Evolutionary conservation across 495 filamentous ascomycete species (phyloP).

Genomic region (Neurospora intermedia): DNA sequence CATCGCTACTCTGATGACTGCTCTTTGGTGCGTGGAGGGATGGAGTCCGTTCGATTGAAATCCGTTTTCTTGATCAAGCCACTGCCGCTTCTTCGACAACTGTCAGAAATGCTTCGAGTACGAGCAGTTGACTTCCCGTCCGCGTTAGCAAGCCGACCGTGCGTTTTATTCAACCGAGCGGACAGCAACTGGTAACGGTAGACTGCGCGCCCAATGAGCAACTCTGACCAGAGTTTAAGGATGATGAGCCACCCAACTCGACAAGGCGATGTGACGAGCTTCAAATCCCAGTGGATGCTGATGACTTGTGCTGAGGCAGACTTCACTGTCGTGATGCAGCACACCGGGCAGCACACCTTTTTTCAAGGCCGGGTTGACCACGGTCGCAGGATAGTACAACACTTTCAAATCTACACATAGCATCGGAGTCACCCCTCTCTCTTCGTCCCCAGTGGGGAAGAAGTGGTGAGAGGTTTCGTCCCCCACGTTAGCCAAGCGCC

Average conservation of each 20-base stretch:
- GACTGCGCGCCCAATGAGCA: neutral
- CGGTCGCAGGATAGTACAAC: neutral
- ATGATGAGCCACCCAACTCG: neutral
- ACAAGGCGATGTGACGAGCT: neutral
- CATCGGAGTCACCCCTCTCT: neutral
- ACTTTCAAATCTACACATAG: neutral
- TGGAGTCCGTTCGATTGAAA: neutral
- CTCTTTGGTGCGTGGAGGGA: neutral
- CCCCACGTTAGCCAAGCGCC: neutral
- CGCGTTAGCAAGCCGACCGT: neutral
- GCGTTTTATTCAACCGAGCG: neutral
- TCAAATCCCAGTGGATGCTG: neutral
- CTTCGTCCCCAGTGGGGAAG: neutral
- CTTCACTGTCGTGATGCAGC: neutral
- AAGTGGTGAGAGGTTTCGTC: neutral
- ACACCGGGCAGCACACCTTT: neutral
- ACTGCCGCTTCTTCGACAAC: neutral
- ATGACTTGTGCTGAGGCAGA: neutral
- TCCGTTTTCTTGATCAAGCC: neutral
- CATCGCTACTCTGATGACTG: constrained; percentile 11
- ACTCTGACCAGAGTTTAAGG: neutral
- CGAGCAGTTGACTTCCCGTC: neutral
- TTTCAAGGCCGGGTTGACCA: neutral
- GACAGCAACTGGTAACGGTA: neutral
- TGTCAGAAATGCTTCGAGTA: neutral